Evolutionary conservation across 192 early-diverging fungal genomes (phyloP), one percentile per base, ranked within the genome.

Genomic region (Geranomyces michiganensis): DNA sequence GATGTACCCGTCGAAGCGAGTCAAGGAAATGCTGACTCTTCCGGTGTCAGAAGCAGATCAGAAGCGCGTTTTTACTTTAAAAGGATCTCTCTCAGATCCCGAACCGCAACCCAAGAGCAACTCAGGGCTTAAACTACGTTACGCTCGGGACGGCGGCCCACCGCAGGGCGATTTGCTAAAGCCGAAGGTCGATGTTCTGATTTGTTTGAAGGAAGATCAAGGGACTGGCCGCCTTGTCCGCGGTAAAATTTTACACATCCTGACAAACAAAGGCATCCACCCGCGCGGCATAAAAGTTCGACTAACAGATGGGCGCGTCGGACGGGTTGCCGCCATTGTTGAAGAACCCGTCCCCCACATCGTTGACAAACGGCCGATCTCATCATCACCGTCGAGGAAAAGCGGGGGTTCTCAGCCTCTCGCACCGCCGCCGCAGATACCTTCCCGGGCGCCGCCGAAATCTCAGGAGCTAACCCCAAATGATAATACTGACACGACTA

Each of bases 241-340:
- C 41, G 77, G 80, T 0, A 69, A 58, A 65, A 68, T 82, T 15
- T 30, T 36, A 21, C 64, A 82, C 67, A 60, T 82, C n/a, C 53
- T 82, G 30, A 82, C 80, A 9, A 30, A 33, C 6, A 3, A 53
- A 19, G 77, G 80, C 22, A 62, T 76, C 43, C 80, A 82, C 60
- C 74, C 73, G 27, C 69, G 76, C 10, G 80, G 80, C 12, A 62
- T 82, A 10, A 82, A 82, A 68, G 80, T 82, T n/a, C 76, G 71
- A 3, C 63, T 78, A 14, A 36, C n/a, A 2, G 74, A 82, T 56
- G 74, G 76, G 8, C 69, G 63, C 14, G 77, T 78, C n/a, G 80
- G 80, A 14, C 73, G 80, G 14, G 80, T 82, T 12, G 74, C 78
- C 44, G 65, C 62, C 10, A 43, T 79, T 0, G 73, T 70, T 22